Evolutionary conservation across 805 yeast species (phyloP), one percentile per base, ranked within the genome.

Genomic region (Schizosaccharomyces octosporus): DNA sequence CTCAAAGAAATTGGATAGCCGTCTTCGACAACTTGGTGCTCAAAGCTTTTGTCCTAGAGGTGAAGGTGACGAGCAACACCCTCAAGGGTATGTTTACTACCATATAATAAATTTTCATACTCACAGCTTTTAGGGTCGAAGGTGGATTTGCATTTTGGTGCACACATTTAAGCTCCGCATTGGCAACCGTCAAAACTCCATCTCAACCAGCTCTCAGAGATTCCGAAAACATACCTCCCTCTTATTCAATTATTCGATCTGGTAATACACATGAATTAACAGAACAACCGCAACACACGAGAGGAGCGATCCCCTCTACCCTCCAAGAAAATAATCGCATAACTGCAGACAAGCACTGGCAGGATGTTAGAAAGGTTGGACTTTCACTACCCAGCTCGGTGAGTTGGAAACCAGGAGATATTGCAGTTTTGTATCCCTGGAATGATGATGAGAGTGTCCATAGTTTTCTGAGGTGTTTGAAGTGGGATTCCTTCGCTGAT

Each of bases 31-130:
- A 71, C 74, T 93, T 17, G 97, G 98, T 0, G 95, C 90, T 1
- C 63, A 64, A 0, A 93, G 84, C 67, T 71, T 87, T 5, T 76
- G 83, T 60, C 77, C 79, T 4, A 73, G 97, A 61, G 85, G 88
- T 42, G 98, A 93, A 66, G 87, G 93, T 27, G 97, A 93, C 71
- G 97, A 93, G 65, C 81, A 79, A 71, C 78, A 85, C 9, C 73
- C 85, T 1, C 87, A 84, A 61, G 79, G 83, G 60, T 57, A 57
- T 13, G 60, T 19, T 24, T 3, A 51, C 11, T 5, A 51, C 4
- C 21, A 21, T 15, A 11, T 51, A 21, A 9, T 24, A 21, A 15
- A 17, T 51, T 9, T 24, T 27, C 2, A 17, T 7, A 70, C 79
- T 13, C 97, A 90, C 66, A 82, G 83, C 0, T 85, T 77, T 65